These are phyloP conservation scores for Osmozyma mogii DNA, from an alignment of 805 yeast genomes.

Conservation along the genomic window DNA sequence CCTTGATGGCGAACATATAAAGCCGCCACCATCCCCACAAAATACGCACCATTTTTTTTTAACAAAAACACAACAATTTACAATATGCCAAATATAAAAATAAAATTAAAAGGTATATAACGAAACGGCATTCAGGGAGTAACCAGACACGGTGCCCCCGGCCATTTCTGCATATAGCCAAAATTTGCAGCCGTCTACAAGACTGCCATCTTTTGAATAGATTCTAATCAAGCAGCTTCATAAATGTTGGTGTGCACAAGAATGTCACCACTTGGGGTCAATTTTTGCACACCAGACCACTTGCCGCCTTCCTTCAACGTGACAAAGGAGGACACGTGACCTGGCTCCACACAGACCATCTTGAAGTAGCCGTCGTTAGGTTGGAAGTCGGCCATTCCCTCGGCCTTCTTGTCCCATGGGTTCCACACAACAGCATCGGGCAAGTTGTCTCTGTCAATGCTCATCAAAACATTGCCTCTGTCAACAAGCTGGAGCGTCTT, in stretches of 20 bases:
- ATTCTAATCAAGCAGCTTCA: too few species aligned
- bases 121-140: too few species aligned
- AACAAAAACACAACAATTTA: too few species aligned
- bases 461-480: constrained; percentile 62
- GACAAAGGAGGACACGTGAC: constrained; percentile 67
- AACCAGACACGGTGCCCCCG: too few species aligned
- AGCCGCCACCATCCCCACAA: too few species aligned
- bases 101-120: too few species aligned
- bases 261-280: constrained; percentile 52
- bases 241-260: constrained; percentile 47
- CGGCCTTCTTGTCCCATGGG: constrained; percentile 86
- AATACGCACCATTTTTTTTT: too few species aligned
- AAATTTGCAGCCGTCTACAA: not conserved
- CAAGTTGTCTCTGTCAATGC: constrained; percentile 56
- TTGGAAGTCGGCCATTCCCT: constrained; percentile 77
- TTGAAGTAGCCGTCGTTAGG: constrained; percentile 78
- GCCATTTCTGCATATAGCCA: too few species aligned
- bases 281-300: constrained; percentile 67
- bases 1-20: too few species aligned
- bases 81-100: too few species aligned
- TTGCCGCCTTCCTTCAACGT: constrained; percentile 59
- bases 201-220: not conserved
- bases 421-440: constrained; percentile 89
- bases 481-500: constrained; percentile 62
- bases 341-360: constrained; percentile 96